Evolutionary conservation across 2,329 filamentous ascomycete genomes (phyloP).

Genomic region (Neocatenulostroma microsporum): DNA sequence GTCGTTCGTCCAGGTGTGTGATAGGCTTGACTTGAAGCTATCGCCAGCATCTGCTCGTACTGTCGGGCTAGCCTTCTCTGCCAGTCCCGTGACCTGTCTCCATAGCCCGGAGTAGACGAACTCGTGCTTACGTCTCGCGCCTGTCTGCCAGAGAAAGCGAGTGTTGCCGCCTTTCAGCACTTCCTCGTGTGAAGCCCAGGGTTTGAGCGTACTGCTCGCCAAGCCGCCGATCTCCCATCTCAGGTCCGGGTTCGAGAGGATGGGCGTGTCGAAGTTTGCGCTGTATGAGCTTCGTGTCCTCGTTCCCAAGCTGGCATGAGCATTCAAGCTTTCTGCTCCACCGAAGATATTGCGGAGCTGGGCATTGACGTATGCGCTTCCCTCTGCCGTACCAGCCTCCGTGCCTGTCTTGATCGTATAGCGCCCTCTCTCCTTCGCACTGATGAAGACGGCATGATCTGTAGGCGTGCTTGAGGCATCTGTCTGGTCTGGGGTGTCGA

Average conservation of each 20-base stretch:
- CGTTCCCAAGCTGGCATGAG: slow-evolving; percentile 83
- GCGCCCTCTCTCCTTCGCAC: slow-evolving; percentile 69
- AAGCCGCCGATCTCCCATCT: slow-evolving; percentile 71
- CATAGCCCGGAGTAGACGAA: slow-evolving; percentile 73
- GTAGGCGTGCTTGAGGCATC: slow-evolving; percentile 63
- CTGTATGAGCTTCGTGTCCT: slow-evolving; percentile 88
- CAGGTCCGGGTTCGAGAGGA: slow-evolving; percentile 76
- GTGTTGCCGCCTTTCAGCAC: slow-evolving; percentile 68
- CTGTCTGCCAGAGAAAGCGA: slow-evolving; percentile 66
- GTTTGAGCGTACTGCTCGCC: slow-evolving; percentile 76
- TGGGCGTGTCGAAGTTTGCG: slow-evolving; percentile 71
- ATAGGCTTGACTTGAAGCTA: slow-evolving; percentile 78
- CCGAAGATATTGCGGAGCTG: slow-evolving; percentile 89
- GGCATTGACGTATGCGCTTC: slow-evolving; percentile 82
- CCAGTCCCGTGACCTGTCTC: slow-evolving; percentile 79
- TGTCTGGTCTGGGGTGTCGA: slow-evolving; percentile 65
- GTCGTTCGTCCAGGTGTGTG: slow-evolving; percentile 74
- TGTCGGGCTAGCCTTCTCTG: slow-evolving; percentile 66
- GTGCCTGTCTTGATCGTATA: slow-evolving; percentile 90
- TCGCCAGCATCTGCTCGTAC: slow-evolving; percentile 82
- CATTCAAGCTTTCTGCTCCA: slow-evolving; percentile 78
- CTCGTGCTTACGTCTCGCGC: slow-evolving; percentile 57
- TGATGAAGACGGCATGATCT: slow-evolving; percentile 73
- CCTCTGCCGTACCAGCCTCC: slow-evolving; percentile 87
- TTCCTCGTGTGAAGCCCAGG: slow-evolving; percentile 92